Conservation (phyloP, 1,284 basidiomycete genomes). For the Lignosus rhinocerotis region DNA sequence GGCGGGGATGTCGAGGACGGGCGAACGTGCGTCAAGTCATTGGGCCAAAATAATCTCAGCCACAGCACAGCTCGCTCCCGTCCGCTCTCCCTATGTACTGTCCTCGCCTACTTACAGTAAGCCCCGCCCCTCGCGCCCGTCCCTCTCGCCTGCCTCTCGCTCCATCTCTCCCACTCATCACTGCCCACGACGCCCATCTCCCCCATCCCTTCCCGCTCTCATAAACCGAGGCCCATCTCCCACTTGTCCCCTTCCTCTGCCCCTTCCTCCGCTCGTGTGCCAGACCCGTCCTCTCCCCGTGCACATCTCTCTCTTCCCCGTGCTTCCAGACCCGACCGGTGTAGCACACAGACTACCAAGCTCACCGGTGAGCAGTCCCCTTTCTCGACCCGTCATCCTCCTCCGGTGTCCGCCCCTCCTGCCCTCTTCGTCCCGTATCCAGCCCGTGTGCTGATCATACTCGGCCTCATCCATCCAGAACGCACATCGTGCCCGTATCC, state of each 20-base stretch:
- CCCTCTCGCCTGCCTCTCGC: background rate
- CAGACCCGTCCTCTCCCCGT: slow-evolving; percentile 1
- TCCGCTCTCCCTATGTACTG: background rate
- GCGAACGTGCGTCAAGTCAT: slow-evolving; percentile 46
- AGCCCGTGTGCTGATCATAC: background rate
- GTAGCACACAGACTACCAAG: background rate
- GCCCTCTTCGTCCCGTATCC: background rate
- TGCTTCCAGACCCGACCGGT: background rate
- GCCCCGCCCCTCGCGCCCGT: background rate
- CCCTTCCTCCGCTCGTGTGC: slow-evolving; percentile 30
- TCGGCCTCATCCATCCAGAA: background rate
- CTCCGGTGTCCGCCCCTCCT: background rate
- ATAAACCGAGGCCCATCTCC: slow-evolving; percentile 19
- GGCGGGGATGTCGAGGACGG: slow-evolving; percentile 13
- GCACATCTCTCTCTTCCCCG: background rate
- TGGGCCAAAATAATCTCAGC: slow-evolving; percentile 23
- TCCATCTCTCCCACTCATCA: background rate
- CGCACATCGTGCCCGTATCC: background rate
- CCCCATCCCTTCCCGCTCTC: slow-evolving; percentile 17
- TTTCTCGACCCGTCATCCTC: slow-evolving; percentile 16
- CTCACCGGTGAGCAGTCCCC: slow-evolving; percentile 17
- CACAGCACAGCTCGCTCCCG: too few species aligned
- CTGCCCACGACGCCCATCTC: slow-evolving; percentile 15
- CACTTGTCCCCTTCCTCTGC: slow-evolving; percentile 6
- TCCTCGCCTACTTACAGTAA: background rate